Evolutionary conservation across 257 asterid species (phyloP).

Genomic region (Oldenlandia corymbosa): DNA sequence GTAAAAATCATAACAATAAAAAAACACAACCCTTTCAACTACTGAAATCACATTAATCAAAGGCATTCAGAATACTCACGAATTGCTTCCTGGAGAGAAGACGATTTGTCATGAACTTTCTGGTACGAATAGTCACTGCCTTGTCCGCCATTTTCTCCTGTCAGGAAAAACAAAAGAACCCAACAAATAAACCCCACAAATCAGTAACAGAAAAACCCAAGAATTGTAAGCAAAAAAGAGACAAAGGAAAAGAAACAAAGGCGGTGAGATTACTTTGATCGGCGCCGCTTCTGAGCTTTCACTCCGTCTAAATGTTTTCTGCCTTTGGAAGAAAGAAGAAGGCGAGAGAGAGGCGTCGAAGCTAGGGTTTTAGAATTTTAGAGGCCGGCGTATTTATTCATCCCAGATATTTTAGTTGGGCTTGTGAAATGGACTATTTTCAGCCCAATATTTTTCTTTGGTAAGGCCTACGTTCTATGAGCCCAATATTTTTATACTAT

Average conservation of each 20-base stretch:
- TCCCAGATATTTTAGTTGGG: not conserved
- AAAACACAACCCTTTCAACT: not conserved
- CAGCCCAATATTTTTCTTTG: not conserved
- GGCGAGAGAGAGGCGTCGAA: not conserved
- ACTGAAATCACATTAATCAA: too few species aligned
- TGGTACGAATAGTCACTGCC: constrained; percentile 21
- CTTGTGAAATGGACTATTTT: not conserved
- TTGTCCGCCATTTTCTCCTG: constrained; percentile 27
- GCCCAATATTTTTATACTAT: not conserved
- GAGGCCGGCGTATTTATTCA: not conserved
- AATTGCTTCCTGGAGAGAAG: constrained; percentile 33
- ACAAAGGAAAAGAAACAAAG: not conserved
- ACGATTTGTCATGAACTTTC: constrained; percentile 33
- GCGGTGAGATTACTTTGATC: not conserved
- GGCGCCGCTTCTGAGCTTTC: not conserved
- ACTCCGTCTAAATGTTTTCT: not conserved
- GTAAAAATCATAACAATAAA: not conserved
- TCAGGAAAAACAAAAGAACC: not conserved
- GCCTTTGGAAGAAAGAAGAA: not conserved
- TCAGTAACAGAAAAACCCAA: not conserved
- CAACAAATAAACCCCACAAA: not conserved
- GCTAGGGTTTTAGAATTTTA: not conserved
- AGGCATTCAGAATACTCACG: constrained; percentile 3
- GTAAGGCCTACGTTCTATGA: not conserved
- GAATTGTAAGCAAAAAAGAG: not conserved